Percentiles rank a stretch among this genome's conserved stretches.
These are phyloP conservation scores for Aspergillus sclerotioniger DNA, from an alignment of 495 filamentous ascomycete genomes.

Conservation along the genomic window DNA sequence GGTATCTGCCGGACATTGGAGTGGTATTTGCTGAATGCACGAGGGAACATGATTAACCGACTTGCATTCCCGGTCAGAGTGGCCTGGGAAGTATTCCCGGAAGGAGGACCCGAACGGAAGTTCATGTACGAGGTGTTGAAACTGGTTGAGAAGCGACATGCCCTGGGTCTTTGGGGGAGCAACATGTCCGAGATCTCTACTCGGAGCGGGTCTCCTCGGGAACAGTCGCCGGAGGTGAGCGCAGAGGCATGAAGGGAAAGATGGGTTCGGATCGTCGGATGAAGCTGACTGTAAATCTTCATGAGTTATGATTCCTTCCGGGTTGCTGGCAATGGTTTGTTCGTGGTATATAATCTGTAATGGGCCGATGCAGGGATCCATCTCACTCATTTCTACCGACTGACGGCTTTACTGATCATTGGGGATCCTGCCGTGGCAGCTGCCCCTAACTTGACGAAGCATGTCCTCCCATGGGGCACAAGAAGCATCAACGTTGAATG, in stretches of 20 bases:
- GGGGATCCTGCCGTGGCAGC: no score
- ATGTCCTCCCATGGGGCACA: no score
- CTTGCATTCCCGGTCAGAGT: conserved; percentile 45
- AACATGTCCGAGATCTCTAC: conserved; percentile 41
- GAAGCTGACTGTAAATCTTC: background rate
- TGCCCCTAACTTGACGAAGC: no score
- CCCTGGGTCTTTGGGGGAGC: conserved; percentile 41
- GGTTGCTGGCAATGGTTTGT: background rate
- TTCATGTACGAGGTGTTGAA: conserved; percentile 41
- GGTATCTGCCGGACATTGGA: conserved; percentile 43
- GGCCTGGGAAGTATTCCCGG: conserved; percentile 44
- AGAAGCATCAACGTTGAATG: no score
- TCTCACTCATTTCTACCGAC: background rate
- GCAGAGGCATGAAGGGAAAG: background rate
- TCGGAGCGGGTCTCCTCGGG: conserved; percentile 22
- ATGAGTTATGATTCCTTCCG: background rate
- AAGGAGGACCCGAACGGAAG: conserved; percentile 35
- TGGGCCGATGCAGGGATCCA: no score
- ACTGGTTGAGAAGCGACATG: conserved; percentile 41
- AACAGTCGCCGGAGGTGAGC: background rate
- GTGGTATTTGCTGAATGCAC: conserved; percentile 40
- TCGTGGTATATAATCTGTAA: background rate
- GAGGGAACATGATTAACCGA: conserved; percentile 49
- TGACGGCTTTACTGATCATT: no score
- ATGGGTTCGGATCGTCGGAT: background rate